Evolutionary conservation across 176 grass and related monocot species (phyloP).

Genomic region (Metroxylon sagu): DNA sequence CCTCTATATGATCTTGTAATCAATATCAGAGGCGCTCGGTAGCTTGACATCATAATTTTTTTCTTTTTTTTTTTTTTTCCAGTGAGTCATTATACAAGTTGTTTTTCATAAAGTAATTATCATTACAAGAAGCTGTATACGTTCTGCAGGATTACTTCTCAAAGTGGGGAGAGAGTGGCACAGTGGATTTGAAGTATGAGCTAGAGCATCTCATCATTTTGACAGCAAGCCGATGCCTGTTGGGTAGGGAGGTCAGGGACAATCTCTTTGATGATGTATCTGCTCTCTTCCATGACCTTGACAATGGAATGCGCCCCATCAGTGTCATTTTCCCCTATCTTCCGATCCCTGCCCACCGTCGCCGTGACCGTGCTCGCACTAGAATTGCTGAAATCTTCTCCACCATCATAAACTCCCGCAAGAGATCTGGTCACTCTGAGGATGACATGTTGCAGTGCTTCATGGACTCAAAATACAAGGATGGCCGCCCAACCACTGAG

Average conservation of each 20-base stretch:
- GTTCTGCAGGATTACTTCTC: slow-evolving; percentile 51
- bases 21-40: too few species aligned
- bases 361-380: slow-evolving; percentile 52
- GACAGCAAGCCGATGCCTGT: slow-evolving; percentile 83
- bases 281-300: slow-evolving; percentile 91
- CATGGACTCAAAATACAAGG: slow-evolving; percentile 97
- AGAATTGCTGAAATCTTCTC: slow-evolving; percentile 76
- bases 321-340: slow-evolving; percentile 95
- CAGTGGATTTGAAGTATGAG: slow-evolving; percentile 88
- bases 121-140: neutral
- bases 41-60: too few species aligned
- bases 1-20: too few species aligned
- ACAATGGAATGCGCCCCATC: slow-evolving; percentile 83
- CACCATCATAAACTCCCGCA: slow-evolving; percentile 85
- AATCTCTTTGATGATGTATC: slow-evolving; percentile 97
- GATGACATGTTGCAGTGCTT: slow-evolving; percentile 98
- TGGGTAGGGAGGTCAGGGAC: slow-evolving; percentile 89
- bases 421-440: slow-evolving; percentile 57
- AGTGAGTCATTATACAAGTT: too few species aligned
- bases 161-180: slow-evolving; percentile 92
- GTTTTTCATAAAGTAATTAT: too few species aligned
- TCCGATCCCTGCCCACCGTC: slow-evolving; percentile 66
- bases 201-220: slow-evolving; percentile 95
- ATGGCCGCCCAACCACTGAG: slow-evolving; percentile 69
- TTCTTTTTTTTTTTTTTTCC: too few species aligned